phyloP scores from a whole-genome alignment of 257 asterid genomes.

The Fraxinus pennsylvanica region DNA sequence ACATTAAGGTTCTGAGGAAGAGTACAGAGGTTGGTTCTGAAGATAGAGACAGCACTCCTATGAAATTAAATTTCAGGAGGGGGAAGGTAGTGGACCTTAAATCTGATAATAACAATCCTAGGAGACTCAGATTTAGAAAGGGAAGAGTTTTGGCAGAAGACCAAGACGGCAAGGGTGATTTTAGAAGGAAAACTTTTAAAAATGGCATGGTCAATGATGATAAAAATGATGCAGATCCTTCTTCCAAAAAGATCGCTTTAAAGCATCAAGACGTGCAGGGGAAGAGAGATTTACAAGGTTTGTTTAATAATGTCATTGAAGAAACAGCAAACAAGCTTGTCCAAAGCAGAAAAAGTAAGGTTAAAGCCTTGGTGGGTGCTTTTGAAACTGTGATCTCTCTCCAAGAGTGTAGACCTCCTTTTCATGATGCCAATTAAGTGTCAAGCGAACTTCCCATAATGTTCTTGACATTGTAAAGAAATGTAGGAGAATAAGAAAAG shows the following conservation, averaged over 20 bases:
- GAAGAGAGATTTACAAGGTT: slow-evolving; percentile 74
- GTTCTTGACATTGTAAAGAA: slow-evolving; percentile 25
- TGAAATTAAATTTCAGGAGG: slow-evolving; percentile 65
- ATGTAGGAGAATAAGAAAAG: slow-evolving; percentile 25
- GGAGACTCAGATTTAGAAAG: slow-evolving; percentile 62
- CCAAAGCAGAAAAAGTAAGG: slow-evolving; percentile 81
- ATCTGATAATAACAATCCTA: slow-evolving; percentile 50
- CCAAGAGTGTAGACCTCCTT: slow-evolving; percentile 62
- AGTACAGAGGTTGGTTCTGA: slow-evolving; percentile 34
- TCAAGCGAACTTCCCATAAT: slow-evolving; percentile 6
- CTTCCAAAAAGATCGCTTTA: slow-evolving; percentile 49
- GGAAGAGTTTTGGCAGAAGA: slow-evolving; percentile 43
- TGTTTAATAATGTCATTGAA: slow-evolving; percentile 72
- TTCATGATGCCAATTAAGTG: slow-evolving; percentile 38
- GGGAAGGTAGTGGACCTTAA: slow-evolving; percentile 72
- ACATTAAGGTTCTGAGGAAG: slow-evolving; percentile 29
- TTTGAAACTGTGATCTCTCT: slow-evolving; percentile 85
- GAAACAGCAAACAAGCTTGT: slow-evolving; percentile 90
- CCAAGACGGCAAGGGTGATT: slow-evolving; percentile 38
- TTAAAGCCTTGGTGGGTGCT: slow-evolving; percentile 92
- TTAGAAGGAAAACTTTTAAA: slow-evolving; percentile 41
- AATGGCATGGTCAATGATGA: slow-evolving; percentile 38
- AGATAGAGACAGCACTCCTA: slow-evolving; percentile 39
- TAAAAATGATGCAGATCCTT: slow-evolving; percentile 19
- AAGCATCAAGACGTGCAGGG: slow-evolving; percentile 68